A percentile compares a stretch with the other conserved stretches of the same genome.
phyloP scores from a whole-genome alignment of 805 yeast species.

The Nakazawaea anatomiae region DNA sequence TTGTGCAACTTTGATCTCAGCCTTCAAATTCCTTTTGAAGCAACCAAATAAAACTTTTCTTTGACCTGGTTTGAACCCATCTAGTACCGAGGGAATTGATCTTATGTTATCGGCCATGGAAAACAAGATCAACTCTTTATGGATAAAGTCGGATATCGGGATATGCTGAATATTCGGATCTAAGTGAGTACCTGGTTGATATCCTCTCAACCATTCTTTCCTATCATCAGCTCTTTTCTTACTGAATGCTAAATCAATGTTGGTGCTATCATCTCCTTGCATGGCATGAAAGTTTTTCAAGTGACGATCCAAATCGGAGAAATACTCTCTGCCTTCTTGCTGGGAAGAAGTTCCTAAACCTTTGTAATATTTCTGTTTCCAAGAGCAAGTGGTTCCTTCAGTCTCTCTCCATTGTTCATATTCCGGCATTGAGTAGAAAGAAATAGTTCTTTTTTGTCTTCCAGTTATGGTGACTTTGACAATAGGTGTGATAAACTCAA shows the following conservation, averaged over 20 bases:
- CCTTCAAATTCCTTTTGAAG: conserved; percentile 69
- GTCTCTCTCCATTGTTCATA: conserved; percentile 89
- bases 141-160: conserved; percentile 90
- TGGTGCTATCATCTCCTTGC: conserved; percentile 67
- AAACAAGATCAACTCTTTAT: conserved; percentile 89
- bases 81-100: conserved; percentile 90
- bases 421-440: conserved; percentile 94
- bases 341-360: conserved; percentile 95
- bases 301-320: conserved; percentile 78
- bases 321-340: conserved; percentile 82
- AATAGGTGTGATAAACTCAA: conserved; percentile 95
- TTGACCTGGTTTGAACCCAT: conserved; percentile 97
- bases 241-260: conserved; percentile 89
- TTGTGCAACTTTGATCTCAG: conserved; percentile 85
- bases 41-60: conserved; percentile 88
- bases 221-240: conserved; percentile 95
- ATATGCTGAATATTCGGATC: conserved; percentile 72
- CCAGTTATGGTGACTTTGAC: conserved; percentile 82
- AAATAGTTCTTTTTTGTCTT: conserved; percentile 44
- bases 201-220: conserved; percentile 93
- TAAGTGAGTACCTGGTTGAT: conserved; percentile 84
- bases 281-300: conserved; percentile 79
- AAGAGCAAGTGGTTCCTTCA: conserved; percentile 67
- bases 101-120: conserved; percentile 96
- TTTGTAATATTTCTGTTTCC: conserved; percentile 94